Percentiles rank a stretch among this genome's conserved stretches.
Conservation (phyloP, 2,329 filamentous ascomycete genomes). For the Stachybotrys chartarum region DNA sequence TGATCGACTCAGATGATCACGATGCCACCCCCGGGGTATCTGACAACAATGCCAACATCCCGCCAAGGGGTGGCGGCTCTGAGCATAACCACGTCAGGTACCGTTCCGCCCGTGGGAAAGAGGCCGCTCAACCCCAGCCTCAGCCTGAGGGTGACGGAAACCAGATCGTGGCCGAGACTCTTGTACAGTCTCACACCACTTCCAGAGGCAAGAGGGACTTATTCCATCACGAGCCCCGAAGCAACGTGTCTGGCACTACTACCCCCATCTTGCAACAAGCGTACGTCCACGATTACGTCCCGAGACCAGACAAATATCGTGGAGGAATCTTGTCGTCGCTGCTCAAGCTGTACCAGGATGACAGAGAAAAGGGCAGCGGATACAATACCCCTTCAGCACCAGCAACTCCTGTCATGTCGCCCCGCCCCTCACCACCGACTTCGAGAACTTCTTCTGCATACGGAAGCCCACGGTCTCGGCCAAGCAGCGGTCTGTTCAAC, state of each 20-base stretch:
- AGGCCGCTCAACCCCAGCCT: background rate
- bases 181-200: constrained; percentile 24
- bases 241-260: constrained; percentile 24
- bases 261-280: constrained; percentile 39
- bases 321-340: constrained; percentile 68
- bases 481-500: constrained; percentile 32
- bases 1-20: constrained; percentile 21
- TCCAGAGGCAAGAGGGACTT: constrained; percentile 21
- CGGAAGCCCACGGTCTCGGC: constrained; percentile 23
- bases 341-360: constrained; percentile 60
- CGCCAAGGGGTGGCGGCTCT: constrained; percentile 12
- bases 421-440: constrained; percentile 30
- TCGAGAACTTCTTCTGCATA: constrained; percentile 31
- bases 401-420: constrained; percentile 32
- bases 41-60: constrained; percentile 7
- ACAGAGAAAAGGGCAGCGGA: constrained; percentile 27
- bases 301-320: constrained; percentile 60
- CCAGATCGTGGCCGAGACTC: constrained; percentile 19
- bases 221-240: constrained; percentile 18
- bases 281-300: constrained; percentile 50
- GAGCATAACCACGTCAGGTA: constrained; percentile 13
- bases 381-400: constrained; percentile 32
- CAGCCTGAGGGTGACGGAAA: background rate
- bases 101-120: background rate
- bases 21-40: constrained; percentile 9